Evolutionary conservation across 257 asterid species (phyloP), one percentile per base, ranked within the genome.

Genomic region (Solanum tarapatanum): DNA sequence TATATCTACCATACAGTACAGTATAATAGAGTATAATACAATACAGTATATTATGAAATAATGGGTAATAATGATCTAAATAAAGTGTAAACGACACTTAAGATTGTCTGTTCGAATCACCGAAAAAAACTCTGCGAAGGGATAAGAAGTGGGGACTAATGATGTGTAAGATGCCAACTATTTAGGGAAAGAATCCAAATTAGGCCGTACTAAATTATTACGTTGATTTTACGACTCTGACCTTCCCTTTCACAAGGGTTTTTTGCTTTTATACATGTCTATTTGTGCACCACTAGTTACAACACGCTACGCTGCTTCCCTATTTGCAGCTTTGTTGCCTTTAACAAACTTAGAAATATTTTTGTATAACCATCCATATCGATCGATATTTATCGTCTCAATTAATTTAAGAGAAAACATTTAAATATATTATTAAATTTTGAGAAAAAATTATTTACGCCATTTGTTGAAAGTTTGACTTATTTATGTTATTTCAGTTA

Each of bases 21-120:
- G 3, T 39, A 9, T 0, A 39, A 39, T 39, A 39, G 4, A 39
- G 12, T 39, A 39, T 0, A 39, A 39, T 0, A 39, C 4, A 39
- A 39, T 0, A 39, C 1, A 39, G 1, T 39, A 10, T 3, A 39
- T 39, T 39, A 39, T 39, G 0, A 39, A 41, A 3, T 41, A 41
- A 10, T 41, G 1, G 0, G 1, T 11, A 10, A 11, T 1, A 41
- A 41, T 41, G 14, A 41, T 41, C 0, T 1, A 41, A 41, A 41
- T 0, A 41, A 0, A 41, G 0, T 41, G 1, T 41, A 41, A 0
- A 43, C 0, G 0, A 43, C 2, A 12, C 2, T 11, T 43, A 43
- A 43, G 17, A 43, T 43, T 43, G 17, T 51, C 8, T 1, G 23
- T 16, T 51, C 23, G 23, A 51, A 17, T 16, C 23, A 16, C 8